Evolutionary conservation across 345 rosid species (phyloP).

Genomic region (Salix arbutifolia): DNA sequence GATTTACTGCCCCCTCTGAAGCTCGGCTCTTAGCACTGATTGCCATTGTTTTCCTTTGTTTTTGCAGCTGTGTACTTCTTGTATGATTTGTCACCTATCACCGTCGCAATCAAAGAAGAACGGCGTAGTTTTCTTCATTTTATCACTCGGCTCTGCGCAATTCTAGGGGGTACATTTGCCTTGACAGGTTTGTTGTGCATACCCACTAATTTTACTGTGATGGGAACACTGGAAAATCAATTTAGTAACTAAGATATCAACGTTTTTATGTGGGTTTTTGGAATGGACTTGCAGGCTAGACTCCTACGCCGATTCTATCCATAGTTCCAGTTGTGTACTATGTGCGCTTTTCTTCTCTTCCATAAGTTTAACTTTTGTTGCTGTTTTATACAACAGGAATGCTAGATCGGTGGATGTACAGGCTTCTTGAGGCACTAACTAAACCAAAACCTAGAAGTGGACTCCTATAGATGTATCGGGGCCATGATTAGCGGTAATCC

Average conservation of each 20-base stretch:
- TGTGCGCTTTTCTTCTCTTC: neutral
- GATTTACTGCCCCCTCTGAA: neutral
- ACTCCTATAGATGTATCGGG: neutral
- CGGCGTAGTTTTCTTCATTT: constrained; percentile 88
- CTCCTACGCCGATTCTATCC: neutral
- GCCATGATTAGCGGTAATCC: no score
- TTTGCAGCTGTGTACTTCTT: constrained; percentile 84
- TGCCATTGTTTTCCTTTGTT: neutral
- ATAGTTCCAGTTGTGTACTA: neutral
- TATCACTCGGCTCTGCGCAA: constrained; percentile 96
- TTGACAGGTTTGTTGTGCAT: constrained; percentile 66
- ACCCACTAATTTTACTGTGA: no score
- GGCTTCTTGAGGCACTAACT: constrained; percentile 58
- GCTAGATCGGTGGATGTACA: constrained; percentile 98
- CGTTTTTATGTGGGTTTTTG: neutral
- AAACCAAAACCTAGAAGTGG: constrained; percentile 38
- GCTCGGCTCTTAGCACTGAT: constrained; percentile 13
- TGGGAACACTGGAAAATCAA: neutral
- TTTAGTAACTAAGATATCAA: neutral
- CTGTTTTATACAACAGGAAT: constrained; percentile 49
- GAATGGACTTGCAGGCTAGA: neutral
- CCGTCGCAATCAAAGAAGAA: constrained; percentile 93
- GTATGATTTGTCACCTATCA: constrained; percentile 94
- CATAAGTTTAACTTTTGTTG: neutral
- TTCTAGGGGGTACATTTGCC: constrained; percentile 96